Base-by-base conservation (phyloP, 768 basidiomycete genomes). In the Amanita molliuscula region DNA sequence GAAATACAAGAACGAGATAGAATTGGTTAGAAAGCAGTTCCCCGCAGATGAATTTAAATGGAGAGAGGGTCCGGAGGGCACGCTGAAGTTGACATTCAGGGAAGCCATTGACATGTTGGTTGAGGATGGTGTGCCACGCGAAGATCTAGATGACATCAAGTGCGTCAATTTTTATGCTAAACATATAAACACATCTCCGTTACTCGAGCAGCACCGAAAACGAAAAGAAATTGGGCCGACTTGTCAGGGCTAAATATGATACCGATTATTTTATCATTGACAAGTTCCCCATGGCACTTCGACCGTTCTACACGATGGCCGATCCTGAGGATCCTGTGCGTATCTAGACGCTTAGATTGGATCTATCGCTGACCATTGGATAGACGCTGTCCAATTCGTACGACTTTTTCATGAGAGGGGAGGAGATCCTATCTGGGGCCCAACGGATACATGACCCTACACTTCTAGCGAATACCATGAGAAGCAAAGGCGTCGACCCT, bases 381-480 rank as follows among this genome's bases (percentile, higher is more conserved):
- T 59, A 94, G 86, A 82, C 80, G 6, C 73, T 96, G 35, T 97
- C 96, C 45, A 98, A 98, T 68, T 98, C 96, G 20, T 99, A 98
- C 67, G 96, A 99, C 69, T 98, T 99, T 71, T 98, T 99, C 78
- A 97, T 99, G 95, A 81, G 96, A 28, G 96, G 96, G 9, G 93
- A 99, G 68, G 96, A 99, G 67, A 98, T 99, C 61, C 76, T 98
- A 35, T 97, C 95, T 3, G 96, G 96, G 13, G 96, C 95, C 23
- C 96, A 99, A 65, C 92, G 96, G 67, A 84, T 98, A 49, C 96
- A 99, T 68, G 92, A 97, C 57, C 79, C 96, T 4, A 67, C 68
- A 9, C 70, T 97, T 47, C 80, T 98, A 54, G 73, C 72, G 47
- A 78, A 89, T 68, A 80, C 88, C 66, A 97, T 98, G 93, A 75